Conservation (phyloP, 1,284 basidiomycete species). For the Fomes fomentarius region DNA sequence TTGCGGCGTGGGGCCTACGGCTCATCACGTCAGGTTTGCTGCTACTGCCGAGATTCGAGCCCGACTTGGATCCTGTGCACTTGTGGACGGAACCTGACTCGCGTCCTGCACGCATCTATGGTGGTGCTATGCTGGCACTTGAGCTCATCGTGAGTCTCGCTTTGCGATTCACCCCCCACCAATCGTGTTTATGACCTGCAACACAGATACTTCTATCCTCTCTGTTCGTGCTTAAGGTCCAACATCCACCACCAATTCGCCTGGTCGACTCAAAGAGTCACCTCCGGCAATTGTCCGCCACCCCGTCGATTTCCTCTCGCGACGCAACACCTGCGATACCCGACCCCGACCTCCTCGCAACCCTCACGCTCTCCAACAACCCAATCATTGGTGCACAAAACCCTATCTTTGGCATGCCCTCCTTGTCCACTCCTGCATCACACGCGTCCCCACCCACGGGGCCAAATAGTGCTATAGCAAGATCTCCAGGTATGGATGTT, state of each 20-base stretch:
- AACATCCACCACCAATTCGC: conserved; percentile 67
- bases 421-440: conserved; percentile 34
- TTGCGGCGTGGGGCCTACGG: conserved; percentile 58
- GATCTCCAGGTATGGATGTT: conserved; percentile 31
- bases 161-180: neutral
- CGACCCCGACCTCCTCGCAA: conserved; percentile 61
- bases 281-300: conserved; percentile 22
- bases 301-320: conserved; percentile 34
- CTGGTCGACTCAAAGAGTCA: conserved; percentile 48
- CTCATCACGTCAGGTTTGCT: conserved; percentile 53
- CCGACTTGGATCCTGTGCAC: conserved; percentile 43
- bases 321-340: conserved; percentile 27
- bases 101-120: conserved; percentile 45
- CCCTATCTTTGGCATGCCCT: conserved; percentile 73
- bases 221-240: conserved; percentile 56
- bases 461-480: conserved; percentile 5
- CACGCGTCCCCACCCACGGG: conserved; percentile 26
- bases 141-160: conserved; percentile 9
- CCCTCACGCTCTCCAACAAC: conserved; percentile 65
- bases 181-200: neutral
- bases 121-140: conserved; percentile 28
- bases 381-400: conserved; percentile 46
- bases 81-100: conserved; percentile 40
- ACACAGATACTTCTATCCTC: conserved; percentile 54
- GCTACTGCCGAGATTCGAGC: conserved; percentile 43